Percentiles rank a stretch among this genome's conserved stretches.
These are phyloP conservation scores for Oenanthe javanica DNA, from an alignment of 140 eudicot genomes.

Conservation along the genomic window DNA sequence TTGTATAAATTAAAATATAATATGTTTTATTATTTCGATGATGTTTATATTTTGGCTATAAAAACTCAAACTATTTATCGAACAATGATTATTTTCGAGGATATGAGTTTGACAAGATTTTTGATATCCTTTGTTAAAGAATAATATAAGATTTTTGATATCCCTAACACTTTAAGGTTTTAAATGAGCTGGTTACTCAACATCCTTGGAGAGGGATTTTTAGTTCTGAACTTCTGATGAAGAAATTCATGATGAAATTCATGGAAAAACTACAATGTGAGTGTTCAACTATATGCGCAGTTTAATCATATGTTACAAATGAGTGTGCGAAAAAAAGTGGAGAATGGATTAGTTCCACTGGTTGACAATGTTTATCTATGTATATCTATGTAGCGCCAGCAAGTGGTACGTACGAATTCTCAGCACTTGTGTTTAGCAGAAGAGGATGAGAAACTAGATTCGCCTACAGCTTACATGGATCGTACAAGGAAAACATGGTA, in stretches of 20 bases:
- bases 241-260: background rate
- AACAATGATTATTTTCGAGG: too few species aligned
- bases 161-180: too few species aligned
- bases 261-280: background rate
- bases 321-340: background rate
- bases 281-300: background rate
- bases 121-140: too few species aligned
- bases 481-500: background rate
- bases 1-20: too few species aligned
- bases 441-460: background rate
- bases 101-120: too few species aligned
- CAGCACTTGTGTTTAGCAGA: background rate
- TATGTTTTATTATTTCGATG: too few species aligned
- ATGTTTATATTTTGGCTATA: too few species aligned
- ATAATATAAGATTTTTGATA: too few species aligned
- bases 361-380: background rate
- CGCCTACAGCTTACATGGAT: background rate
- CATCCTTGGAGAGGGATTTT: background rate
- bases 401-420: background rate
- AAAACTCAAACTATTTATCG: too few species aligned
- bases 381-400: background rate
- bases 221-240: background rate
- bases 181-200: too few species aligned
- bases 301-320: background rate
- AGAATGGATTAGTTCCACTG: background rate